Evolutionary conservation across 2,329 filamentous ascomycete species (phyloP).

Genomic region (Colletotrichum abscissum): DNA sequence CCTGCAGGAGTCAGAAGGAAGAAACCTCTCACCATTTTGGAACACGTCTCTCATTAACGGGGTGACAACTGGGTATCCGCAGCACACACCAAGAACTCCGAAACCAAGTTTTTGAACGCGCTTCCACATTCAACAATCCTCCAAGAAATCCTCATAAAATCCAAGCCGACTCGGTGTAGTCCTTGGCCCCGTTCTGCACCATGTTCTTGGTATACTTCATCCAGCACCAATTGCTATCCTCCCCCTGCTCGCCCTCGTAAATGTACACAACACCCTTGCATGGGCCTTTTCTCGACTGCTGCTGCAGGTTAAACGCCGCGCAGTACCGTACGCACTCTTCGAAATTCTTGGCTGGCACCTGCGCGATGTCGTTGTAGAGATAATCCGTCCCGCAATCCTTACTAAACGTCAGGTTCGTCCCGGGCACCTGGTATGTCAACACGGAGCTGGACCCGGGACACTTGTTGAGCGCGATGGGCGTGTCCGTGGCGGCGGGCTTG

Average conservation of each 20-base stretch:
- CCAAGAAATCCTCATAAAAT: not conserved
- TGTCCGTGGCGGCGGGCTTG: constrained; percentile 24
- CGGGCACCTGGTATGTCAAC: constrained; percentile 23
- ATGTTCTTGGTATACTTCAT: constrained; percentile 31
- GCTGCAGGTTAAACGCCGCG: constrained; percentile 24
- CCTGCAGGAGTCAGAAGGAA: not conserved
- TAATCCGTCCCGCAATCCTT: constrained; percentile 32
- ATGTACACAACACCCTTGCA: constrained; percentile 27
- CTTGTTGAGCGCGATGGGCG: constrained; percentile 16
- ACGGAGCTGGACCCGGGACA: constrained; percentile 7
- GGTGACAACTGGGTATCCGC: not conserved
- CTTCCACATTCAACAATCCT: no score
- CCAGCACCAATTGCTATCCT: constrained; percentile 26
- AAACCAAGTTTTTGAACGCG: not conserved
- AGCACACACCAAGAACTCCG: not conserved
- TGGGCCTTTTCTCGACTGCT: constrained; percentile 20
- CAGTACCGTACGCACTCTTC: constrained; percentile 30
- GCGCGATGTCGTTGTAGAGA: constrained; percentile 25
- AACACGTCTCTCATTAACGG: not conserved
- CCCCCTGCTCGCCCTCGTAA: constrained; percentile 16
- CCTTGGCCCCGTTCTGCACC: constrained; percentile 8
- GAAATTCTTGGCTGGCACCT: constrained; percentile 26
- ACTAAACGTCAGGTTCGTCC: constrained; percentile 28
- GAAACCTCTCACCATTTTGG: not conserved
- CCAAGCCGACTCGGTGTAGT: constrained; percentile 29